Evolutionary conservation across 495 filamentous ascomycete species (phyloP).

Genomic region (Lepraria neglecta): DNA sequence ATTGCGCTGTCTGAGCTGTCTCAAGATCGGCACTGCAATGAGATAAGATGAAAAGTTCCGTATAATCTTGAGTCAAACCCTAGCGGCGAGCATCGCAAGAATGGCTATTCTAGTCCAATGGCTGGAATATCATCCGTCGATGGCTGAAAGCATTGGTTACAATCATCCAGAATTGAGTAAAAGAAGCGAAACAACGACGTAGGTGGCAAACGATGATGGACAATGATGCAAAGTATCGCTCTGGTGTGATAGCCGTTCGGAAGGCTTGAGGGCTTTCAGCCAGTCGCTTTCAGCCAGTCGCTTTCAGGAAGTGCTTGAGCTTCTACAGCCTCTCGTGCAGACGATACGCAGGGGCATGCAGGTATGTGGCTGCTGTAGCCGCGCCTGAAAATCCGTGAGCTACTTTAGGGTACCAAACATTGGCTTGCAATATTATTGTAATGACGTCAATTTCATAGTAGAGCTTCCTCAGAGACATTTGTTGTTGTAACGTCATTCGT

Average conservation of each 20-base stretch:
- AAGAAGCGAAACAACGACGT: constrained; percentile 2
- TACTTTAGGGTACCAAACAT: constrained; percentile 2
- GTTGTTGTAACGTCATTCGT: neutral
- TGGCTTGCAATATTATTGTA: neutral
- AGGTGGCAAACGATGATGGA: neutral
- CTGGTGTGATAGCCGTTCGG: neutral
- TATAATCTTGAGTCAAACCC: neutral
- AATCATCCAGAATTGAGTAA: neutral
- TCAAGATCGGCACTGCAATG: neutral
- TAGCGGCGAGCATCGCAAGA: neutral
- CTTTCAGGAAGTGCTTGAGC: neutral
- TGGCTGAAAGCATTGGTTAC: constrained; percentile 3
- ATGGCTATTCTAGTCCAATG: neutral
- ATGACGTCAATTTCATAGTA: neutral
- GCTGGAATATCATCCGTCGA: neutral
- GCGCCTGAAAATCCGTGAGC: neutral
- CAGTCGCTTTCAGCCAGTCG: neutral
- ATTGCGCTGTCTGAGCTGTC: constrained; percentile 2
- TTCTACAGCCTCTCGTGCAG: neutral
- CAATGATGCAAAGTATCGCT: neutral
- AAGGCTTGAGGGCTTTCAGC: neutral
- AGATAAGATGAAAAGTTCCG: neutral
- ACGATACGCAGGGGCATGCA: too few relatives aligned
- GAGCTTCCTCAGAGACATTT: too few relatives aligned
- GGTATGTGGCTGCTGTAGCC: neutral